These are phyloP conservation scores for Fusarium sambucinum DNA, from an alignment of 2,329 filamentous ascomycete genomes.

Conservation along the genomic window DNA sequence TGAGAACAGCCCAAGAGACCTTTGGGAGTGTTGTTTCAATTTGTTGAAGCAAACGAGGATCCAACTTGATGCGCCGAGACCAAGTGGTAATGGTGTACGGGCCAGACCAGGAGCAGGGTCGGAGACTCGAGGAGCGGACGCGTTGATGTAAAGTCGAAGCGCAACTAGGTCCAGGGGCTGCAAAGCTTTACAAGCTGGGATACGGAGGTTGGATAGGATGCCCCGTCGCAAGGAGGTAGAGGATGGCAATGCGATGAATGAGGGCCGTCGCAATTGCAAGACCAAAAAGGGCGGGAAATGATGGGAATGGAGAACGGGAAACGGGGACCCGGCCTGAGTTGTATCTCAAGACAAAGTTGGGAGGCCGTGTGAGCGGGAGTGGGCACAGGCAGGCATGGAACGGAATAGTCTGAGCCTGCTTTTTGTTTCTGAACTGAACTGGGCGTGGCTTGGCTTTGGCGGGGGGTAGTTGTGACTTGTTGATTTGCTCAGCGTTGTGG, in stretches of 20 bases:
- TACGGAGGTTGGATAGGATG: conserved; percentile 21
- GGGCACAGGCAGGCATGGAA: conserved; percentile 46
- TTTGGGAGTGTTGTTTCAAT: not conserved
- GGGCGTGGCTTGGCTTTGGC: conserved; percentile 32
- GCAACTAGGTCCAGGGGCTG: conserved; percentile 16
- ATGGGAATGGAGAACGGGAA: conserved; percentile 43
- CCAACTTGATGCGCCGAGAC: conserved; percentile 24
- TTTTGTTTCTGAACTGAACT: conserved; percentile 29
- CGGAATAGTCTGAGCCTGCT: conserved; percentile 40
- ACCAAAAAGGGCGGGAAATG: conserved; percentile 40
- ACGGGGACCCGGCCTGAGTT: conserved; percentile 47
- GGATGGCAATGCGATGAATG: conserved; percentile 40
- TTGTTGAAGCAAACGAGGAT: not conserved
- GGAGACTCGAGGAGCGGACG: conserved; percentile 24
- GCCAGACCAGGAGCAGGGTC: conserved; percentile 21
- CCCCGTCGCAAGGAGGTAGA: conserved; percentile 31
- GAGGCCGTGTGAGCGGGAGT: conserved; percentile 39
- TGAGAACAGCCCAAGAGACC: conserved; percentile 3
- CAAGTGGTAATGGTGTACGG: conserved; percentile 19
- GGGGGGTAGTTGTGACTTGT: conserved; percentile 31
- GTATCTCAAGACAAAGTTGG: conserved; percentile 49
- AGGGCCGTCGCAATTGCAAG: conserved; percentile 47
- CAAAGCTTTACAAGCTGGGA: conserved; percentile 20
- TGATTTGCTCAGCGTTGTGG: conserved; percentile 17
- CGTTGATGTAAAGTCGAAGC: conserved; percentile 26